These are phyloP conservation scores for Saccharomycopsis capsularis DNA, from an alignment of 805 yeast genomes.

Conservation along the genomic window DNA sequence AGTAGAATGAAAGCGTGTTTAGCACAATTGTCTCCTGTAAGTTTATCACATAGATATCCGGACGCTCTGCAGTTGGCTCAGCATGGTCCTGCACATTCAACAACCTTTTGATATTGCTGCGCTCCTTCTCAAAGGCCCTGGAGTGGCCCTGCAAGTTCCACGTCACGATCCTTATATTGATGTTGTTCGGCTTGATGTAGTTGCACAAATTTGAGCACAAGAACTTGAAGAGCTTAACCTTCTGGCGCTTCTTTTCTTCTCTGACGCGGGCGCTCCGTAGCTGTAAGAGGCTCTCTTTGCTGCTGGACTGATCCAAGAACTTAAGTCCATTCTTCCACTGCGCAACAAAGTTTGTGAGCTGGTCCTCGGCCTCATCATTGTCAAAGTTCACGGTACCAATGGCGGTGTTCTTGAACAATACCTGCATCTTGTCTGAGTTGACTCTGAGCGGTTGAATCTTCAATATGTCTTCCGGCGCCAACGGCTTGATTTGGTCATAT, in stretches of 20 bases:
- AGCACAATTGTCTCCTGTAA: slow-evolving; percentile 48
- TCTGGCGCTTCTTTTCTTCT: slow-evolving; percentile 18
- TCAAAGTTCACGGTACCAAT: slow-evolving; percentile 16
- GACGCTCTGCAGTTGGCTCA: background rate
- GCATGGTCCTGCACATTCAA: slow-evolving; percentile 17
- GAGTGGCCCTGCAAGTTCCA: slow-evolving; percentile 36
- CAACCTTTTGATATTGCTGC: slow-evolving; percentile 20
- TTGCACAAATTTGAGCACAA: slow-evolving; percentile 13
- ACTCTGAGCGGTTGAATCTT: slow-evolving; percentile 20
- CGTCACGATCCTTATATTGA: slow-evolving; percentile 29
- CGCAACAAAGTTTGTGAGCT: slow-evolving; percentile 26
- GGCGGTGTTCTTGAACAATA: slow-evolving; percentile 8
- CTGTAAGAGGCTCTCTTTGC: background rate
- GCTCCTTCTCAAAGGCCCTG: slow-evolving; percentile 16
- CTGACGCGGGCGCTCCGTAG: slow-evolving; percentile 1
- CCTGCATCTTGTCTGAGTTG: slow-evolving; percentile 19
- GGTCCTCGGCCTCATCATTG: slow-evolving; percentile 16
- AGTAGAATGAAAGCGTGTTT: slow-evolving; percentile 33
- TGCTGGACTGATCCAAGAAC: slow-evolving; percentile 21
- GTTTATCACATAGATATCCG: slow-evolving; percentile 37
- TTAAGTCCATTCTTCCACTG: slow-evolving; percentile 28
- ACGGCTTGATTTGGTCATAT: slow-evolving; percentile 11
- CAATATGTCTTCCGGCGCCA: slow-evolving; percentile 10
- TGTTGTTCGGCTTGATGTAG: slow-evolving; percentile 15
- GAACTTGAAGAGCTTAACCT: slow-evolving; percentile 18